phyloP scores from a whole-genome alignment of 2,329 filamentous ascomycete genomes.

The Plectosphaerella sp. region DNA sequence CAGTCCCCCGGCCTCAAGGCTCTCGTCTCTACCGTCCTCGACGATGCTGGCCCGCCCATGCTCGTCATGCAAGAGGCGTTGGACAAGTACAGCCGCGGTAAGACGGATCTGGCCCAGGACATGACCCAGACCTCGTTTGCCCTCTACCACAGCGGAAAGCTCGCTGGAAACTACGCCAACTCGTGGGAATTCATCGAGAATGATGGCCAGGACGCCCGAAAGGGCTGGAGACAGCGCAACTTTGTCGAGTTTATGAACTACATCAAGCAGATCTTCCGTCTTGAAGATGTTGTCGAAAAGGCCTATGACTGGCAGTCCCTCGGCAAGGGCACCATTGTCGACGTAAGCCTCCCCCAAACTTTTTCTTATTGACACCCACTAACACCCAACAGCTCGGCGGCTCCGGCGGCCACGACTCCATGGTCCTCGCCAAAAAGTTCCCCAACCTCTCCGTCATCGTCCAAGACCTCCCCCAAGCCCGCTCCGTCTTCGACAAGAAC shows the following conservation, averaged over 20 bases:
- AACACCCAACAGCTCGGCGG: slow-evolving; percentile 31
- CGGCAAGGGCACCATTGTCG: slow-evolving; percentile 31
- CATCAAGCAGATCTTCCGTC: slow-evolving; percentile 31
- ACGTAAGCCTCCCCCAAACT: slow-evolving; percentile 25
- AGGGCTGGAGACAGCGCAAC: slow-evolving; percentile 31
- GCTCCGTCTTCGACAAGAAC: slow-evolving; percentile 27
- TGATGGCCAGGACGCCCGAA: slow-evolving; percentile 30
- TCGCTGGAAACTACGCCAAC: slow-evolving; percentile 22
- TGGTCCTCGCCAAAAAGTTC: slow-evolving; percentile 33
- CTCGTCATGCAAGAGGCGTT: slow-evolving; percentile 27
- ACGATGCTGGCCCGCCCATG: slow-evolving; percentile 31
- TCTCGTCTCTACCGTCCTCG: slow-evolving; percentile 29
- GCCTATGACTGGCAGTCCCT: slow-evolving; percentile 30
- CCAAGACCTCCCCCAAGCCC: slow-evolving; percentile 36
- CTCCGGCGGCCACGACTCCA: slow-evolving; percentile 34
- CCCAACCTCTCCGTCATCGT: slow-evolving; percentile 36
- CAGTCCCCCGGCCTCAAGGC: slow-evolving; percentile 25
- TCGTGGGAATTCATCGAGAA: slow-evolving; percentile 36
- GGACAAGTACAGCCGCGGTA: slow-evolving; percentile 22
- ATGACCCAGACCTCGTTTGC: slow-evolving; percentile 31
- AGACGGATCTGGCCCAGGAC: slow-evolving; percentile 23
- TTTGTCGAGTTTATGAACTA: slow-evolving; percentile 36
- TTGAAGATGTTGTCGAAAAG: slow-evolving; percentile 26
- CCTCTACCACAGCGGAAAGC: slow-evolving; percentile 25
- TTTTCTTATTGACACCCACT: background rate